phyloP scores from a whole-genome alignment of 2,329 filamentous ascomycete species.

The Penicillium sp. region DNA sequence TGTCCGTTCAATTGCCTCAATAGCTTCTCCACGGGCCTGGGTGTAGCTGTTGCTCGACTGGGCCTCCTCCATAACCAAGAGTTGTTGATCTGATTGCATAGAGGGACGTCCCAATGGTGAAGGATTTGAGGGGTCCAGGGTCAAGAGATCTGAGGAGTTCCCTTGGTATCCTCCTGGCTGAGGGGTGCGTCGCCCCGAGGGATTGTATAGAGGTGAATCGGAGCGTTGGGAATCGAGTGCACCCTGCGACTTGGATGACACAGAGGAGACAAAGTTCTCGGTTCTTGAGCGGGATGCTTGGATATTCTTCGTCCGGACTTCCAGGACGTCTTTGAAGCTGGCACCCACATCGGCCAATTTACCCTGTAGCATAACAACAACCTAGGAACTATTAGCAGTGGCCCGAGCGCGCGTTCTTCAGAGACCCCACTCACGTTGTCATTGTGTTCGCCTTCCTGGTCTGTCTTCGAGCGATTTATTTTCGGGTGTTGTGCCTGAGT shows the following conservation, averaged over 20 bases:
- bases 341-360: constrained; percentile 89
- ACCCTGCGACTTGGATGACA: constrained; percentile 72
- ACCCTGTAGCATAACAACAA: constrained; percentile 86
- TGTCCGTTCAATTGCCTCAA: constrained; percentile 94
- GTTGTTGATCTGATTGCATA: constrained; percentile 75
- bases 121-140: constrained; percentile 68
- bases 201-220: constrained; percentile 83
- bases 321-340: constrained; percentile 96
- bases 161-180: constrained; percentile 53
- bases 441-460: constrained; percentile 94
- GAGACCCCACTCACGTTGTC: constrained; percentile 67
- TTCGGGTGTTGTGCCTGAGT: constrained; percentile 74
- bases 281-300: constrained; percentile 89
- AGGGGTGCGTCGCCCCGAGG: constrained; percentile 68
- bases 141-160: constrained; percentile 68
- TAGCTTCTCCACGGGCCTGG: constrained; percentile 89
- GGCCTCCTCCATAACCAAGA: constrained; percentile 92
- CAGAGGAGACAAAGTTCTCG: constrained; percentile 93
- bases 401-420: constrained; percentile 10
- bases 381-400: constrained; percentile 31
- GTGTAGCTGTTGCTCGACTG: constrained; percentile 86
- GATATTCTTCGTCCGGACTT: constrained; percentile 96
- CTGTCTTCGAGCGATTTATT: constrained; percentile 47
- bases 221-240: constrained; percentile 67
- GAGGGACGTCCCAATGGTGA: constrained; percentile 50